These are phyloP conservation scores for Amborella trichopoda DNA, from an alignment of 164 flowering plant genomes.

Conservation along the genomic window DNA sequence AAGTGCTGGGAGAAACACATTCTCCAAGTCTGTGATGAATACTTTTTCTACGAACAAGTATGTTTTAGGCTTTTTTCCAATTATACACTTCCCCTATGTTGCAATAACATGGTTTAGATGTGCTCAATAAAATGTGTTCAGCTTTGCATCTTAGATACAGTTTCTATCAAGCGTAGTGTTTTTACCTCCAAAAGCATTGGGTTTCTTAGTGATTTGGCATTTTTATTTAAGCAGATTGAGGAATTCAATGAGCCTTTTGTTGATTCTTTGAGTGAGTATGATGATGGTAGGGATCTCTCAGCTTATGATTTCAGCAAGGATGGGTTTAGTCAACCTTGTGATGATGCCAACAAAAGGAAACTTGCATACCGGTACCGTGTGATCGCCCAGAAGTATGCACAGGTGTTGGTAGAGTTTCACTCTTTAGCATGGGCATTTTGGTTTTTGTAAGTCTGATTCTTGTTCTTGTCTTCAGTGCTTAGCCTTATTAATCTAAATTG, in stretches of 20 bases:
- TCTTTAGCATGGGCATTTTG: constrained; percentile 3
- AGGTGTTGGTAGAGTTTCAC: constrained; percentile 30
- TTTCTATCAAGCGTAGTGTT: no score
- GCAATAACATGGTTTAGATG: not conserved
- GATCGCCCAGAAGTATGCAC: constrained; percentile 50
- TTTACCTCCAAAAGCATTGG: no score
- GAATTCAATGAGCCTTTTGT: constrained; percentile 64
- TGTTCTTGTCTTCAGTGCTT: no score
- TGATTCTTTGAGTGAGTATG: constrained; percentile 50
- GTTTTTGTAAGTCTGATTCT: not conserved
- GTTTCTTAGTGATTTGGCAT: not conserved
- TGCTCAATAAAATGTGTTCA: no score
- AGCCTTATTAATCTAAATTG: no score
- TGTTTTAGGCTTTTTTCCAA: constrained; percentile 6
- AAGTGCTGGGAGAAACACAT: constrained; percentile 74
- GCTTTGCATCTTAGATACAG: no score
- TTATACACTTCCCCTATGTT: not conserved
- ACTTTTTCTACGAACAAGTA: constrained; percentile 85
- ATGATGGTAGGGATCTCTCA: constrained; percentile 74
- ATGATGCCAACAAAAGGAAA: constrained; percentile 58
- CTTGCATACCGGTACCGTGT: constrained; percentile 70
- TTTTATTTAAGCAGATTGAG: constrained; percentile 57
- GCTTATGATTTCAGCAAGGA: constrained; percentile 67
- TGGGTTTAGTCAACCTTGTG: constrained; percentile 41
- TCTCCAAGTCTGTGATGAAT: constrained; percentile 54